Percentiles rank a stretch among this genome's conserved stretches.
Conservation (phyloP, 2,329 filamentous ascomycete species). For the Bipolaris oryzae region DNA sequence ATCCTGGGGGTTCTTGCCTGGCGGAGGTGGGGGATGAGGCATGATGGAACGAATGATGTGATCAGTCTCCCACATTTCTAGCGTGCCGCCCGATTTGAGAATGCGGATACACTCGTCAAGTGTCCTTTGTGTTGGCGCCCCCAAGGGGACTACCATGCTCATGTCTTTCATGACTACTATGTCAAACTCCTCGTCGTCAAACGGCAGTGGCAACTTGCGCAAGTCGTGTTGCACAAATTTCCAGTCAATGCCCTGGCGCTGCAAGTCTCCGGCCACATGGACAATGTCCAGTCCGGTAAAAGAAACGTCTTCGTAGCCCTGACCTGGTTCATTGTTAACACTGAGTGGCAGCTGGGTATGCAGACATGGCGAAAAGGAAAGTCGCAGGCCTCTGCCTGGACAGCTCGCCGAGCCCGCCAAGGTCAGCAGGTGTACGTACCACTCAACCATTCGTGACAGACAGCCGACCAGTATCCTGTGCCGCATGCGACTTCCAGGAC, state of each 20-base stretch:
- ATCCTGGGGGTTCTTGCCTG: constrained; percentile 65
- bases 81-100: constrained; percentile 74
- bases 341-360: neutral
- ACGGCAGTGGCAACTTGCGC: constrained; percentile 75
- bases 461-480: constrained; percentile 85
- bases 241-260: constrained; percentile 81
- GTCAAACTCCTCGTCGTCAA: constrained; percentile 80
- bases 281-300: constrained; percentile 86
- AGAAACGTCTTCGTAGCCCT: constrained; percentile 71
- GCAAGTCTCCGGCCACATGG: constrained; percentile 68
- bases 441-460: constrained; percentile 81
- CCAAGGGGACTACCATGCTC: constrained; percentile 68
- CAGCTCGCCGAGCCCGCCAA: neutral
- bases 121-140: constrained; percentile 59
- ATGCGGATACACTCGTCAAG: constrained; percentile 78
- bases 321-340: constrained; percentile 24
- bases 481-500: constrained; percentile 90
- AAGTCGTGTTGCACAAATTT: constrained; percentile 87
- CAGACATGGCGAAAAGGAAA: neutral
- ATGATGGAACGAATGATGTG: constrained; percentile 81
- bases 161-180: constrained; percentile 88
- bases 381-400: neutral
- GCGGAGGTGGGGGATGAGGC: constrained; percentile 71
- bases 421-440: constrained; percentile 38
- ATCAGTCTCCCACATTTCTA: constrained; percentile 92